Evolutionary conservation across 139 green algal species (phyloP), one percentile per base, ranked within the genome.

Genomic region (Coelastrella sp.): DNA sequence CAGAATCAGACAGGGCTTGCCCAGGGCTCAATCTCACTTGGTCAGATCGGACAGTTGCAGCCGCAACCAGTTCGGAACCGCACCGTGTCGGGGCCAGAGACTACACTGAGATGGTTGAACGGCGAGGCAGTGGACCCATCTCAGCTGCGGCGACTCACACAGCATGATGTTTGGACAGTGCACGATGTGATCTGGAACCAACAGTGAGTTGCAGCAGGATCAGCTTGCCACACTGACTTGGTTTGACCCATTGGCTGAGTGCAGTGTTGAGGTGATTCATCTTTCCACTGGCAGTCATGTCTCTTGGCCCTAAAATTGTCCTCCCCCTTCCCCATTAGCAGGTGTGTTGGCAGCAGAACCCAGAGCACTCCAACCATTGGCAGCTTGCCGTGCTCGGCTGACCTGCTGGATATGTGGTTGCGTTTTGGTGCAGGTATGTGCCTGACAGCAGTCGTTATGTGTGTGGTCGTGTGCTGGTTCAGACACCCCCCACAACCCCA

Each of bases 111-210:
- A 8, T 90, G 85, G 85, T 15, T 75, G 6, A 25, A 76, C 35
- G 85, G 85, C 6, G 27, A 35, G 14, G 9, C n/a, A 9, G 85
- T 90, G 0, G 74, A 75, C 14, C 58, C 35, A 11, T 12, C n/a
- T 27, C 74, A 66, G 74, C 73, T 90, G 73, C 73, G 74, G 15
- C 58, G 85, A 60, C 22, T 84, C 10, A 81, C 22, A 3, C 74
- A 75, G 72, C 73, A 49, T 8, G 56, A 49, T 49, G 25, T 90
- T 22, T 90, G 85, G 85, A 90, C 85, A 14, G 85, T 90, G 85
- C 85, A 90, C 11, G 85, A 90, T 72, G 25, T 90, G 58, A 74
- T 83, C 11, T 82, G 85, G 84, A 79, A 70, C 19, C 84, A 89
- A 73, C 81, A 86, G 81, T 86, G 7, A 57, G 57, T 72, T 49